Conservation (phyloP, 1,284 basidiomycete species). For the Athelia psychrophila region DNA sequence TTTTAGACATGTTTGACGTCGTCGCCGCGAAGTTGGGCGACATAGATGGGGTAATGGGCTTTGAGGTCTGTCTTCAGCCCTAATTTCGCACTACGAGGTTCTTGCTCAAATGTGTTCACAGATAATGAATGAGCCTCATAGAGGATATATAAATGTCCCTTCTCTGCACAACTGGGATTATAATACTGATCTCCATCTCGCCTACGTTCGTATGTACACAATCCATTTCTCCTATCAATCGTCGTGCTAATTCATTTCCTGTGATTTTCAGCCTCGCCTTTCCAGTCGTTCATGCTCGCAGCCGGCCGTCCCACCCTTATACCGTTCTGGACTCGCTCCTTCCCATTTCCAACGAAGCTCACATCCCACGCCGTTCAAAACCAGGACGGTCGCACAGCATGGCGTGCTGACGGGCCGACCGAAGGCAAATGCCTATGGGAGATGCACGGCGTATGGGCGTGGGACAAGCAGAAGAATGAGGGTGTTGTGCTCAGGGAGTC, state of each 20-base stretch:
- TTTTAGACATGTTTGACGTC: constrained; percentile 74
- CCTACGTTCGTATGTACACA: constrained; percentile 66
- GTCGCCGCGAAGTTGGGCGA: constrained; percentile 71
- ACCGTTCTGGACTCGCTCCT: constrained; percentile 75
- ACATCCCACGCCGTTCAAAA: constrained; percentile 61
- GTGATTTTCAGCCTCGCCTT: constrained; percentile 58
- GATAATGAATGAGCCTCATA: constrained; percentile 97
- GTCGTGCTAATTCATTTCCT: neutral
- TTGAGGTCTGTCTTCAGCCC: constrained; percentile 59
- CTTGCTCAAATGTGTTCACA: constrained; percentile 22
- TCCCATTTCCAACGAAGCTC: constrained; percentile 77
- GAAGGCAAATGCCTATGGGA: constrained; percentile 82
- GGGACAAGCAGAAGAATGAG: constrained; percentile 67
- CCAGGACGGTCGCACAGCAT: constrained; percentile 54
- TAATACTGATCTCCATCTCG: constrained; percentile 91
- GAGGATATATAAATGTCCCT: constrained; percentile 83
- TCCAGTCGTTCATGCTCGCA: constrained; percentile 84
- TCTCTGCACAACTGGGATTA: constrained; percentile 90
- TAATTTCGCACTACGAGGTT: neutral
- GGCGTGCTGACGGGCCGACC: constrained; percentile 71
- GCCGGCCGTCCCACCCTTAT: constrained; percentile 76
- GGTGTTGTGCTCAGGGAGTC: constrained; percentile 81
- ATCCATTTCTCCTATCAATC: neutral
- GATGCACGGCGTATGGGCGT: constrained; percentile 92
- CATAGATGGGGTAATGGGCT: constrained; percentile 82